These are phyloP conservation scores for Talaromyces sp. DNA, from an alignment of 2,329 filamentous ascomycete species.

Conservation along the genomic window DNA sequence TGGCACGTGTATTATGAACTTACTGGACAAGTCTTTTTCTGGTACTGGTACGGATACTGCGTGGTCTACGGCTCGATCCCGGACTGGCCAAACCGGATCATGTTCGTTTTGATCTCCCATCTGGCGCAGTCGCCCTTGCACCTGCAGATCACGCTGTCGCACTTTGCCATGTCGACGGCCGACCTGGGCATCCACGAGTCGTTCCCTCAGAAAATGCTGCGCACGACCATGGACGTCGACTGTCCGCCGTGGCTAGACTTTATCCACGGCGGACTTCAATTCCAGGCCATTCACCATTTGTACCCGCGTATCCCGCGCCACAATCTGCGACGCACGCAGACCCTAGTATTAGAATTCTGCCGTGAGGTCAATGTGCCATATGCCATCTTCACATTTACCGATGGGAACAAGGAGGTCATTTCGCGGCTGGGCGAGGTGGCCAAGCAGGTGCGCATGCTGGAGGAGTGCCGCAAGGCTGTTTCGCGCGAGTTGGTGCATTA, in stretches of 20 bases:
- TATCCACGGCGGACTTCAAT: conserved; percentile 82
- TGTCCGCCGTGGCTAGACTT: conserved; percentile 86
- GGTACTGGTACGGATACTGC: conserved; percentile 81
- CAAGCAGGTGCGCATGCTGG: conserved; percentile 70
- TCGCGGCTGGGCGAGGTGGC: conserved; percentile 72
- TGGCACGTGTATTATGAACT: conserved; percentile 84
- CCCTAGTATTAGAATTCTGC: conserved; percentile 75
- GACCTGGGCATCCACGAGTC: conserved; percentile 80
- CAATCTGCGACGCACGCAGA: conserved; percentile 72
- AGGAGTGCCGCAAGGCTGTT: conserved; percentile 61
- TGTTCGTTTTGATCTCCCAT: conserved; percentile 76
- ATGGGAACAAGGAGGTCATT: conserved; percentile 78
- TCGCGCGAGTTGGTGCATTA: background rate
- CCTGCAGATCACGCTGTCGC: conserved; percentile 84
- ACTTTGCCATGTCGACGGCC: conserved; percentile 89
- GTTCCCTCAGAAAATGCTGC: conserved; percentile 84
- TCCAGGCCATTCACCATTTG: conserved; percentile 83
- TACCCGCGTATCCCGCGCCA: conserved; percentile 80
- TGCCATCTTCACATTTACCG: conserved; percentile 76
- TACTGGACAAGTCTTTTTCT: conserved; percentile 72
- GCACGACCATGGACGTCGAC: conserved; percentile 91
- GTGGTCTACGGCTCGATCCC: conserved; percentile 71
- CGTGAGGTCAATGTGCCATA: conserved; percentile 79
- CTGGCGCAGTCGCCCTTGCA: conserved; percentile 77
- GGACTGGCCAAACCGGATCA: conserved; percentile 62